phyloP scores from a whole-genome alignment of 495 filamentous ascomycete species.

The Aspergillus sclerotiicarbonarius region DNA sequence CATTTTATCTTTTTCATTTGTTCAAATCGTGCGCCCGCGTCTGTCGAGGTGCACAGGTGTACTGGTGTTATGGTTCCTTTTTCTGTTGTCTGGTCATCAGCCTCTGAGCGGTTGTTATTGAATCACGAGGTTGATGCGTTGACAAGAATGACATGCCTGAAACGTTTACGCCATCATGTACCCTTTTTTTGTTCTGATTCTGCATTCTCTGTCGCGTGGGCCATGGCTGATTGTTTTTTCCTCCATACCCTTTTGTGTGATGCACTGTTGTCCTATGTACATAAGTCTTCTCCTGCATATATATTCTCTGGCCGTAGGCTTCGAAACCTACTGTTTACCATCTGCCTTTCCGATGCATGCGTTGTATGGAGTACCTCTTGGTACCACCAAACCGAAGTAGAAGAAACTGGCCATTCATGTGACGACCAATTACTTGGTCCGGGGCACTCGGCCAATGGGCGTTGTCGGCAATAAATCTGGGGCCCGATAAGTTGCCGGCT shows the following conservation, averaged over 20 bases:
- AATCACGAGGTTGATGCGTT: constrained; percentile 27
- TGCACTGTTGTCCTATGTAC: constrained; percentile 21
- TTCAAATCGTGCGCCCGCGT: constrained; percentile 11
- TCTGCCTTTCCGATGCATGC: not conserved
- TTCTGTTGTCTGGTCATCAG: constrained; percentile 19
- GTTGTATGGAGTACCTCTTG: not conserved
- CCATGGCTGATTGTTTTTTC: constrained; percentile 15
- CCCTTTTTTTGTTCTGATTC: constrained; percentile 19
- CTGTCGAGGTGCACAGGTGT: constrained; percentile 26
- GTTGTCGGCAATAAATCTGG: not conserved
- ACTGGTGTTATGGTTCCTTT: constrained; percentile 33
- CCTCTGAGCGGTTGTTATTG: constrained; percentile 17
- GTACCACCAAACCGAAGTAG: too few species aligned
- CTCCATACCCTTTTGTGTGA: constrained; percentile 25
- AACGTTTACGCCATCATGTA: constrained; percentile 30
- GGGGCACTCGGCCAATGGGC: not conserved
- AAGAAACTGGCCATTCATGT: not conserved
- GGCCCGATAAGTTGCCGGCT: constrained; percentile 10
- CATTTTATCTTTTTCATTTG: constrained; percentile 20
- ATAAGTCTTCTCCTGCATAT: constrained; percentile 27
- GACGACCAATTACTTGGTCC: not conserved
- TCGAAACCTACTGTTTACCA: not conserved
- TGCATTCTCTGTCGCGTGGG: constrained; percentile 15
- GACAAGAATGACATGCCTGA: constrained; percentile 26
- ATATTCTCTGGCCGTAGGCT: constrained; percentile 7